phyloP scores from a whole-genome alignment of 192 early-diverging fungal species.

The Helicostylum pulchrum region DNA sequence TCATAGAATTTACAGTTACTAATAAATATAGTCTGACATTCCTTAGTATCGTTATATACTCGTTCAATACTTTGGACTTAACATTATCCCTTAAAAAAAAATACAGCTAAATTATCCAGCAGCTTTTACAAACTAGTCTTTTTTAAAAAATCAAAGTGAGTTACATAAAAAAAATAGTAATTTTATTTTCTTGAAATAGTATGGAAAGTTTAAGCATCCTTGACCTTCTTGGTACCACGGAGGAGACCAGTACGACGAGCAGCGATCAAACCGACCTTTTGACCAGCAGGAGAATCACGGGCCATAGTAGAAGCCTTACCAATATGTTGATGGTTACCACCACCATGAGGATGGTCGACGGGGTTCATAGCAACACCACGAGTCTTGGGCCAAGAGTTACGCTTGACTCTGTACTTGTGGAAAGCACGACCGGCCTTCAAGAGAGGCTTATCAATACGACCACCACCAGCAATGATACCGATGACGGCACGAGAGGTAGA shows the following conservation, averaged over 20 bases:
- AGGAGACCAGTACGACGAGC: constrained; percentile 91
- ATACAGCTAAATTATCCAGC: too few relatives aligned
- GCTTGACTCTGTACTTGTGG: constrained; percentile 99
- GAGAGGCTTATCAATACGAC: constrained; percentile 99
- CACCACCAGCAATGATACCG: constrained; percentile 98
- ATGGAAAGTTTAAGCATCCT: constrained; percentile 43
- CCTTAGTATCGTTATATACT: too few relatives aligned
- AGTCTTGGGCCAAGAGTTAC: constrained; percentile 99
- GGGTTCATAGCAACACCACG: constrained; percentile 99
- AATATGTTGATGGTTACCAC: constrained; percentile 99
- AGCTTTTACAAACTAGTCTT: too few relatives aligned
- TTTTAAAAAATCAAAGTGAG: too few relatives aligned
- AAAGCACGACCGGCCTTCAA: constrained; percentile 99
- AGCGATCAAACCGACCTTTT: constrained; percentile 79
- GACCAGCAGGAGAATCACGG: constrained; percentile 89
- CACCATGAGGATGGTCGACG: constrained; percentile 88
- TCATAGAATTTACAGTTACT: too few relatives aligned
- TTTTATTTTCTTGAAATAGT: constrained; percentile 24
- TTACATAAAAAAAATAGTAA: too few relatives aligned
- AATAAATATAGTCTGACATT: too few relatives aligned
- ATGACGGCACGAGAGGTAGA: constrained; percentile 90
- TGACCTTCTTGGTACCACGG: constrained; percentile 97
- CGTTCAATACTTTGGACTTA: too few relatives aligned
- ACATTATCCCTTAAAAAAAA: too few relatives aligned
- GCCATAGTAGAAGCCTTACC: constrained; percentile 99